Percentiles rank a stretch among this genome's conserved stretches.
phyloP scores from a whole-genome alignment of 1,284 basidiomycete genomes.

The Papiliotrema laurentii region DNA sequence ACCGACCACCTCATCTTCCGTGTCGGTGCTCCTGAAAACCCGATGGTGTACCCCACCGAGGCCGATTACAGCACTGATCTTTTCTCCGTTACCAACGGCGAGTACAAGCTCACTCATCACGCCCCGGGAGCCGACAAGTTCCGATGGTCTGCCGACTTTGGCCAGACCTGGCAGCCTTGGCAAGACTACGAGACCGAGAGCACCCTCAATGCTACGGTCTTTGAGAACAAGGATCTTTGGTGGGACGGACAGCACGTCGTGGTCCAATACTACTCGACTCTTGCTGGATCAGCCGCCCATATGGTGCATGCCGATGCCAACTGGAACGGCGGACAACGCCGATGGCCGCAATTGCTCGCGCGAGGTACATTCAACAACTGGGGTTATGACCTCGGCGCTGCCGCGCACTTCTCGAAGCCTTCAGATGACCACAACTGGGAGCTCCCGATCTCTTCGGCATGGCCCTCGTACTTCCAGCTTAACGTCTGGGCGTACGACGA shows the following conservation, averaged over 20 bases:
- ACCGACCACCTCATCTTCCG: conserved; percentile 71
- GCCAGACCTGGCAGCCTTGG: conserved; percentile 79
- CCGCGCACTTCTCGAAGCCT: conserved; percentile 57
- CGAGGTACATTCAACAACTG: conserved; percentile 84
- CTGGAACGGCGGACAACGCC: conserved; percentile 58
- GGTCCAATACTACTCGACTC: conserved; percentile 78
- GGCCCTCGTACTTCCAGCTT: conserved; percentile 81
- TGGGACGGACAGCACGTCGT: conserved; percentile 81
- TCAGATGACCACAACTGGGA: conserved; percentile 21
- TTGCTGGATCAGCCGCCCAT: conserved; percentile 59
- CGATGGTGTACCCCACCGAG: conserved; percentile 69
- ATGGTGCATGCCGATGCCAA: conserved; percentile 72
- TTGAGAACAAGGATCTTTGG: conserved; percentile 58
- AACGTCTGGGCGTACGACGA: conserved; percentile 84
- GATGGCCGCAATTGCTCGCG: conserved; percentile 76
- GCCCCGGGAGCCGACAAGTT: conserved; percentile 81
- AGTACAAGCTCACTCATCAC: conserved; percentile 71
- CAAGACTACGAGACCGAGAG: conserved; percentile 67
- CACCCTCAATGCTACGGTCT: conserved; percentile 58
- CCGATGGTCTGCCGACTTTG: conserved; percentile 80
- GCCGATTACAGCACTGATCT: conserved; percentile 64
- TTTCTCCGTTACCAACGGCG: conserved; percentile 58
- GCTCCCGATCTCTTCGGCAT: conserved; percentile 66
- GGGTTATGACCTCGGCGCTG: conserved; percentile 79
- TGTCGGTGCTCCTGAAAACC: conserved; percentile 67